Evolutionary conservation across 2,329 filamentous ascomycete genomes (phyloP), one percentile per base, ranked within the genome.

Genomic region (Diplodia seriata): DNA sequence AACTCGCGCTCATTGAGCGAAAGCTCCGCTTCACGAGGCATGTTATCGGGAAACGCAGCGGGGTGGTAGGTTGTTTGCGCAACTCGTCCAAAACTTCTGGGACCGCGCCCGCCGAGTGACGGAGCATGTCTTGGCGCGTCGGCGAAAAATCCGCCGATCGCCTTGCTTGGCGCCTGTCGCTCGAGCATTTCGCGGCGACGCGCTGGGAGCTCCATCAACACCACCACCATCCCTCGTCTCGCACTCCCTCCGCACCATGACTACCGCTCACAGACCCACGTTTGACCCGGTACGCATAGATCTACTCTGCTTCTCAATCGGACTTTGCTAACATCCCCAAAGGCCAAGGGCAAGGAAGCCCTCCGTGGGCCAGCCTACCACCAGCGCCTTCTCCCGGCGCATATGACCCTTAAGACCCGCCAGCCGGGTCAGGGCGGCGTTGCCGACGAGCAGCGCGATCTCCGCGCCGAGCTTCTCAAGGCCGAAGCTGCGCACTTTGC

Each of bases 331-430:
- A 81, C 70, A 50, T 70, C 70, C 70, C 67, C 75, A 68, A 15
- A 93, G 91, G 94, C 94, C 51, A 89, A 90, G 77, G 95, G 95
- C 78, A 97, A 97, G 85, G 95, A 99, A 81, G 93, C 94, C 75
- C 90, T 93, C 69, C 91, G 93, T 75, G 95, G 95, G 57, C 92
- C 93, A 61, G 94, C 93, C 74, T 98, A 97, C 83, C 95, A 99
- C 78, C 94, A 98, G 81, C 91, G 95, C 74, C 90, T 98, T 18
- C 89, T 97, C 15, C 94, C 95, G 40, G 95, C 95, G 38, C 91
- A 99, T 80, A 98, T 92, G 14, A 90, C 92, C 71, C 89, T 99
- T 76, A 99, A 99, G 82, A 91, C 90, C 77, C 88, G 90, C 70
- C 88, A 95, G 82, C 86, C 91, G n/a, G 94, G 93, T 54, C 95